A percentile compares a stretch with the other conserved stretches of the same genome.
These are phyloP conservation scores for Paratinospora sagittata DNA, from an alignment of 164 flowering plant genomes.

Conservation along the genomic window DNA sequence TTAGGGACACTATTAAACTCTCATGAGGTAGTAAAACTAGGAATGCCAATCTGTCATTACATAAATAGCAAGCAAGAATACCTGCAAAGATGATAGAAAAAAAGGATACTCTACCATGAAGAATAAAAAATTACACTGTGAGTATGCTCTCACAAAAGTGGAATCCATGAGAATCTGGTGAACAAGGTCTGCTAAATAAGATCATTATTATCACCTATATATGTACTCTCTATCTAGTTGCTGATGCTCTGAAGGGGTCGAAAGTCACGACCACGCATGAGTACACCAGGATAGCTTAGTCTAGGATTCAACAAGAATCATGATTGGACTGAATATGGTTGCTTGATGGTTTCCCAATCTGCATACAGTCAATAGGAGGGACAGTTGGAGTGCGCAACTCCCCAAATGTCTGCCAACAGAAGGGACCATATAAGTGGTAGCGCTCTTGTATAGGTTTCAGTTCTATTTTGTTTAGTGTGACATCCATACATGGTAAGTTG, in stretches of 20 bases:
- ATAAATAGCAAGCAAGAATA: slow-evolving; percentile 11
- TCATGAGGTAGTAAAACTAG: not conserved
- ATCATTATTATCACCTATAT: slow-evolving; percentile 11
- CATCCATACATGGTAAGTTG: slow-evolving; percentile 36
- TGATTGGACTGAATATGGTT: slow-evolving; percentile 53
- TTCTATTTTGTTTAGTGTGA: slow-evolving; percentile 31
- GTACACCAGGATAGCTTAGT: slow-evolving; percentile 20
- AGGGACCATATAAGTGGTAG: slow-evolving; percentile 41
- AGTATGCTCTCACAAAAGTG: slow-evolving; percentile 13
- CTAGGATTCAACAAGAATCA: slow-evolving; percentile 51
- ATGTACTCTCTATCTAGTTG: slow-evolving; percentile 12
- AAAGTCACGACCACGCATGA: slow-evolving; percentile 44
- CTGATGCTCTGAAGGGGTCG: slow-evolving; percentile 54
- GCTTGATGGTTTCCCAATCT: slow-evolving; percentile 73
- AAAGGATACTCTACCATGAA: not conserved
- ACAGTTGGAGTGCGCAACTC: slow-evolving; percentile 62
- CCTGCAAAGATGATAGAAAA: not conserved
- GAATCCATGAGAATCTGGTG: slow-evolving; percentile 9
- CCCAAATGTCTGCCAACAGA: slow-evolving; percentile 92
- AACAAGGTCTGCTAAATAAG: slow-evolving; percentile 6
- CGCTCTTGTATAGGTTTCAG: slow-evolving; percentile 32
- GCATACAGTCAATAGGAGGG: slow-evolving; percentile 83
- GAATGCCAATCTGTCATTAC: not conserved
- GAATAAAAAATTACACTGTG: slow-evolving; percentile 4
- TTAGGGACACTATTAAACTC: not conserved